Evolutionary conservation across 495 filamentous ascomycete genomes (phyloP).

Genomic region (Venustampulla echinocandica): DNA sequence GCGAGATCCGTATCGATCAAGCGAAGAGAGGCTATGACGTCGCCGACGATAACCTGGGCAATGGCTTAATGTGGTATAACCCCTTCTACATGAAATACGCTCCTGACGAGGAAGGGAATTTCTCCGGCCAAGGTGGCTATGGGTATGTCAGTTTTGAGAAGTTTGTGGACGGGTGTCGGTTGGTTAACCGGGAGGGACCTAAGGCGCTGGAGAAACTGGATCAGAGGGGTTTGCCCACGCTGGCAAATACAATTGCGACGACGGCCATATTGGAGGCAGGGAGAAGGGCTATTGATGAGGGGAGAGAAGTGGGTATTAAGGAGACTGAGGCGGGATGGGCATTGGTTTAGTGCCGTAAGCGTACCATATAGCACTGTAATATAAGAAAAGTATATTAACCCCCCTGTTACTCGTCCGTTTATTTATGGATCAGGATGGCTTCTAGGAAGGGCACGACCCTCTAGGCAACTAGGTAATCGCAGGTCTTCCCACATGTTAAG

Average conservation of each 20-base stretch:
- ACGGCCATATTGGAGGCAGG: constrained; percentile 88
- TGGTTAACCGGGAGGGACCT: constrained; percentile 59
- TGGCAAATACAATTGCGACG: constrained; percentile 83
- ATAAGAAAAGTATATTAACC: no score
- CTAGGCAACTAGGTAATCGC: no score
- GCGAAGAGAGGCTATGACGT: constrained; percentile 93
- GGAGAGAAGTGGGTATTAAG: constrained; percentile 63
- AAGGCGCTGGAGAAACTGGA: constrained; percentile 69
- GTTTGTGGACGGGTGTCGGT: constrained; percentile 77
- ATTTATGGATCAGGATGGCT: no score
- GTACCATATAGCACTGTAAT: no score
- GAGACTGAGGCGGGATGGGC: constrained; percentile 56
- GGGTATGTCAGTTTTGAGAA: constrained; percentile 94
- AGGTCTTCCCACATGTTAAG: no score
- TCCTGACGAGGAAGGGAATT: constrained; percentile 91
- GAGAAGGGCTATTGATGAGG: constrained; percentile 71
- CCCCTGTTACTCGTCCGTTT: no score
- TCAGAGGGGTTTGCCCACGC: constrained; percentile 68
- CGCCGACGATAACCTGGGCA: constrained; percentile 62
- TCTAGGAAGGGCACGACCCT: no score
- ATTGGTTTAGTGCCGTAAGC: no score
- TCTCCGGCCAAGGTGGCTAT: constrained; percentile 83
- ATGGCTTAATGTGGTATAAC: constrained; percentile 73
- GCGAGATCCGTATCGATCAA: constrained; percentile 85
- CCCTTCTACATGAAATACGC: constrained; percentile 98